These are phyloP conservation scores for Hyphodiscus sp. DNA, from an alignment of 2,329 filamentous ascomycete species.

Conservation along the genomic window DNA sequence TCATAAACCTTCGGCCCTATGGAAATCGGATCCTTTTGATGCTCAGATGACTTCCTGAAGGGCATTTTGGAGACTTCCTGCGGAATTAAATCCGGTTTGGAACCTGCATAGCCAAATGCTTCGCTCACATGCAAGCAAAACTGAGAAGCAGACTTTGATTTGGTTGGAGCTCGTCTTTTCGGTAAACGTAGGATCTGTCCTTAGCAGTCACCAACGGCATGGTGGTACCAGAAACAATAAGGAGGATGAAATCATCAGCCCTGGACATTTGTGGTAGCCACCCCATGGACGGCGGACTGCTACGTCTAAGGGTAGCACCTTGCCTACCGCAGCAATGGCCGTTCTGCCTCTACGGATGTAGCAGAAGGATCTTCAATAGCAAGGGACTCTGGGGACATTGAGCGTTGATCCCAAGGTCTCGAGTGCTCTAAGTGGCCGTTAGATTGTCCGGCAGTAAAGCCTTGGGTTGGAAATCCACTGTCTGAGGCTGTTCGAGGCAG, in stretches of 20 bases:
- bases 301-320: not conserved
- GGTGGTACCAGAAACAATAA: not conserved
- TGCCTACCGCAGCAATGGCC: constrained; percentile 2
- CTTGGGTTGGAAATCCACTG: not conserved
- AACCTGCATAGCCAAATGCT: too few species aligned
- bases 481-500: not conserved
- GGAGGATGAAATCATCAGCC: not conserved
- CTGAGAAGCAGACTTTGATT: too few species aligned
- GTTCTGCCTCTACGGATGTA: not conserved
- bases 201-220: not conserved
- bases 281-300: not conserved
- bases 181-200: not conserved
- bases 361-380: not conserved
- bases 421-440: not conserved
- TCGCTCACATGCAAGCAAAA: too few species aligned
- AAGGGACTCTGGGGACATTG: not conserved
- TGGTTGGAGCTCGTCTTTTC: too few species aligned
- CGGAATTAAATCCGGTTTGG: too few species aligned
- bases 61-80: too few species aligned
- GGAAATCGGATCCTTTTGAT: too few species aligned
- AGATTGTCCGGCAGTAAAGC: not conserved
- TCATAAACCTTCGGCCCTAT: too few species aligned
- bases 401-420: not conserved
- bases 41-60: too few species aligned
- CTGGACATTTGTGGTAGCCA: not conserved